Conservation (phyloP, 2,329 filamentous ascomycete genomes). For the Aureobasidium melanogenum region DNA sequence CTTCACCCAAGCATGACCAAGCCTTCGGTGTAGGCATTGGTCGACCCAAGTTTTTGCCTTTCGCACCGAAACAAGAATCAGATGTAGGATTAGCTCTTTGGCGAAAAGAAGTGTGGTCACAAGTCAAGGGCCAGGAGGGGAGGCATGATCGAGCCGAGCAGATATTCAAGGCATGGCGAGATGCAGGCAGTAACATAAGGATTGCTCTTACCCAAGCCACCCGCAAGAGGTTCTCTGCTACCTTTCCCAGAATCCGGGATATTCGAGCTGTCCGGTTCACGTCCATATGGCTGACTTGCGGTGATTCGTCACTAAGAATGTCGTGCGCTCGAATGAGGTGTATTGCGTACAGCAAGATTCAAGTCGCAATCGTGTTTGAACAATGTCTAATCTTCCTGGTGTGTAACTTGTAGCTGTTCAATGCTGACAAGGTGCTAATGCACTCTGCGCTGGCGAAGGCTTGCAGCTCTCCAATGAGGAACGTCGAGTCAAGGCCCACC, state of each 20-base stretch:
- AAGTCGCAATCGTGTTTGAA: background rate
- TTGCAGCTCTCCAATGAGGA: background rate
- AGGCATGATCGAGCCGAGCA: background rate
- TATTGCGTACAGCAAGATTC: background rate
- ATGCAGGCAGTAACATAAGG: background rate
- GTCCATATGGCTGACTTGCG: background rate
- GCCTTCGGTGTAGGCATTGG: background rate
- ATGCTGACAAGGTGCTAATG: background rate
- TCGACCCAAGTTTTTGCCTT: background rate
- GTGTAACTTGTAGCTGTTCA: background rate
- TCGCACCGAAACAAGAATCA: background rate
- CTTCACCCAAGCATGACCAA: background rate
- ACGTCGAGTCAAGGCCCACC: background rate
- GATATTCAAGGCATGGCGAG: background rate
- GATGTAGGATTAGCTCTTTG: background rate
- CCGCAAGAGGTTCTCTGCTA: background rate
- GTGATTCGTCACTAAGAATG: background rate
- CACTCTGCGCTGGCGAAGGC: conserved; percentile 3
- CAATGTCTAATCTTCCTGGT: background rate
- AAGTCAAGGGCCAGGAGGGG: background rate
- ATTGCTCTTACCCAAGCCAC: background rate
- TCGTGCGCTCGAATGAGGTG: background rate
- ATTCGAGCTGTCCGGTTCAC: background rate
- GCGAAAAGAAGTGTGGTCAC: background rate
- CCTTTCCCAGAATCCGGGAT: background rate